A percentile compares a stretch with the other conserved stretches of the same genome.
These are phyloP conservation scores for Nothophytophthora sp. DNA, from an alignment of 352 stramenopile genomes.

Conservation along the genomic window DNA sequence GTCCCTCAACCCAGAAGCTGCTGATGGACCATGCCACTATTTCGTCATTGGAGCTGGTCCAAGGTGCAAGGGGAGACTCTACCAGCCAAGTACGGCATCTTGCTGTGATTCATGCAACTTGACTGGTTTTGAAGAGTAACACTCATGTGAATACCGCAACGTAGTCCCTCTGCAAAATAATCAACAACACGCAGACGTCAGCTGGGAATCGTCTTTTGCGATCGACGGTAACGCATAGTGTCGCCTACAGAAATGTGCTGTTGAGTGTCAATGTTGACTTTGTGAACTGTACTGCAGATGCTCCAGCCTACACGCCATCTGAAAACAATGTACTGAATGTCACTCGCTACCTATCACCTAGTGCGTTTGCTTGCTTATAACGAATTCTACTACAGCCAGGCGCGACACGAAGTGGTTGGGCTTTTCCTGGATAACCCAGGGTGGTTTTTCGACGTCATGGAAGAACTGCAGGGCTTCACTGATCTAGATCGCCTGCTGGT, in stretches of 20 bases:
- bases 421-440: constrained; percentile 79
- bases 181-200: constrained; percentile 82
- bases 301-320: constrained; percentile 74
- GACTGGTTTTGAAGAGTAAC: too few relatives aligned
- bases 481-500: constrained; percentile 82
- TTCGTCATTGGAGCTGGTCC: constrained; percentile 68
- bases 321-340: constrained; percentile 77
- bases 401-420: constrained; percentile 67
- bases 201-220: constrained; percentile 72
- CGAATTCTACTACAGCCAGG: constrained; percentile 37
- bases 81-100: constrained; percentile 42
- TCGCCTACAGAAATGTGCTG: too few relatives aligned
- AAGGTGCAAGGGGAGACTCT: constrained; percentile 54
- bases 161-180: constrained; percentile 75
- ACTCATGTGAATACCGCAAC: background rate
- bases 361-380: constrained; percentile 1
- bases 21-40: constrained; percentile 88
- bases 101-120: background rate
- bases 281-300: constrained; percentile 42
- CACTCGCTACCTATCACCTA: background rate
- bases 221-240: constrained; percentile 85
- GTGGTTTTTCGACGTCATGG: constrained; percentile 83
- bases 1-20: constrained; percentile 68
- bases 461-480: constrained; percentile 68
- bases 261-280: too few relatives aligned